A percentile compares a stretch with the other conserved stretches of the same genome.
Conservation (phyloP, 2,329 filamentous ascomycete genomes). For the Clonostachys rhizophaga region DNA sequence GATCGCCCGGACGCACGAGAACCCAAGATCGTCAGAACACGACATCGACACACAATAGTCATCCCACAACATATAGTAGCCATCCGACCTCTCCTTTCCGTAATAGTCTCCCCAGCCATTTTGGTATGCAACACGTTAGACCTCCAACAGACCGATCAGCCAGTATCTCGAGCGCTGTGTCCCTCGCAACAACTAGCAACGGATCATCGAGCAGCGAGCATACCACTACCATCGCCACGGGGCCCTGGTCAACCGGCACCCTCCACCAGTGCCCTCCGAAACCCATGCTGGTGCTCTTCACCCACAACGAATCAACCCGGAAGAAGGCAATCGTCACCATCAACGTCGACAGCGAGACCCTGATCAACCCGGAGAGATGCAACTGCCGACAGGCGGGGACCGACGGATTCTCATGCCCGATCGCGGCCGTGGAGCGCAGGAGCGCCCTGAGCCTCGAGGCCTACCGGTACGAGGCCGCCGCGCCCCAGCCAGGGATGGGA, state of each 20-base stretch:
- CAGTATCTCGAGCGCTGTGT: conserved; percentile 1
- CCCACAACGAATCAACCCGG: conserved; percentile 10
- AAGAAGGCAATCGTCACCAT: conserved; percentile 19
- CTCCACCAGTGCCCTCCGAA: conserved; percentile 21
- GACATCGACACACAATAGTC: not conserved
- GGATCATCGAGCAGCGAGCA: conserved; percentile 12
- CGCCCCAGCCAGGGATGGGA: no score
- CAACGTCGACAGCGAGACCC: conserved; percentile 21
- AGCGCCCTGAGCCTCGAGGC: not conserved
- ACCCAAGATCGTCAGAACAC: not conserved
- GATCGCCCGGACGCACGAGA: not conserved
- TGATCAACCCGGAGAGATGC: conserved; percentile 24
- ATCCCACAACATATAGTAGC: no score
- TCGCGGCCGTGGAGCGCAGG: not conserved
- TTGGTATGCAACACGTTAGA: no score
- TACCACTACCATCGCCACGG: conserved; percentile 8
- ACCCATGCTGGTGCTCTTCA: conserved; percentile 26
- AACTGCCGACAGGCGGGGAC: conserved; percentile 19
- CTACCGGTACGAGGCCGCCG: not conserved
- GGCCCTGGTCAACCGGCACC: conserved; percentile 13
- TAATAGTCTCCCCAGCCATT: no score
- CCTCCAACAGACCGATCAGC: no score
- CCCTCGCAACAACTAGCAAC: conserved; percentile 13
- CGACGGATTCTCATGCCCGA: conserved; percentile 8
- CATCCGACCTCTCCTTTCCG: no score